These are phyloP conservation scores for Candida saitoana DNA, from an alignment of 805 yeast species.

Conservation along the genomic window DNA sequence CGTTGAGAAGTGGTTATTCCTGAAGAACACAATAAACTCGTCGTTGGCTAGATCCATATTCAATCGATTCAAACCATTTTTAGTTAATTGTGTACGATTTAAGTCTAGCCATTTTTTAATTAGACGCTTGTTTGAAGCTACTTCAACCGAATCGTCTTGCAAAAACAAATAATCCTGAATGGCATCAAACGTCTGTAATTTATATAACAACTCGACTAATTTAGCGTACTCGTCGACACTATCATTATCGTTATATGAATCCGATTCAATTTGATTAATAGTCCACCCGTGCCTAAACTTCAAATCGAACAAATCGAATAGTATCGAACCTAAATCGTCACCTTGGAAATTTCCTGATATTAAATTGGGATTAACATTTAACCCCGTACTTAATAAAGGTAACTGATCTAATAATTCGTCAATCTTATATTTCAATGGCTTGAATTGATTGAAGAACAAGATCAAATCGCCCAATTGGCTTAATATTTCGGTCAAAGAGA, in stretches of 20 bases:
- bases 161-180: conserved; percentile 53
- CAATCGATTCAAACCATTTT: conserved; percentile 53
- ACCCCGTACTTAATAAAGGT: conserved; percentile 66
- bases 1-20: conserved; percentile 88
- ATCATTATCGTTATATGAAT: conserved; percentile 4
- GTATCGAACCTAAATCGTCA: conserved; percentile 47
- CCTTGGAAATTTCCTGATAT: conserved; percentile 46
- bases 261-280: conserved; percentile 34
- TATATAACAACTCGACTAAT: conserved; percentile 16
- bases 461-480: conserved; percentile 47
- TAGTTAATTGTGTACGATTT: conserved; percentile 75
- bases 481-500: conserved; percentile 37
- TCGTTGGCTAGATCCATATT: conserved; percentile 44
- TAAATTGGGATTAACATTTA: conserved; percentile 68
- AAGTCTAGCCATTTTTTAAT: conserved; percentile 44
- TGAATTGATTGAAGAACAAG: conserved; percentile 20
- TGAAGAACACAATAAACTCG: conserved; percentile 66
- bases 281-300: conserved; percentile 84
- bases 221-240: conserved; percentile 12
- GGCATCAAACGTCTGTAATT: conserved; percentile 42
- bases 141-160: conserved; percentile 9
- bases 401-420: conserved; percentile 47
- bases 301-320: conserved; percentile 58
- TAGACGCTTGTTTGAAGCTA: conserved; percentile 13
- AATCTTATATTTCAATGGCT: conserved; percentile 8